A percentile compares a stretch with the other conserved stretches of the same genome.
These are phyloP conservation scores for Fraxinus angustifolia DNA, from an alignment of 305 asterid genomes.

Conservation along the genomic window DNA sequence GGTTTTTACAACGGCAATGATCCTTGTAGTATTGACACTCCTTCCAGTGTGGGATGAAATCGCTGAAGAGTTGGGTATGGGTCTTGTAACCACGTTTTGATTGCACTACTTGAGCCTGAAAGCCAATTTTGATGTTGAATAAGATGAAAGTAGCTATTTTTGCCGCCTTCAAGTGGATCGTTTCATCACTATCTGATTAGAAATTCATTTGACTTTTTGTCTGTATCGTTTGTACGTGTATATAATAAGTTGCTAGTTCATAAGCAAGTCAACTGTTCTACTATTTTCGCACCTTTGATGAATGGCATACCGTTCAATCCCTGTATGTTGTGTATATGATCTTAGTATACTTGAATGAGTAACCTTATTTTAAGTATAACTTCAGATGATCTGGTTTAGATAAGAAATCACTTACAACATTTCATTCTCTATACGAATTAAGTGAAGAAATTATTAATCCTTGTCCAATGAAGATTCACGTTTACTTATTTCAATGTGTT, in stretches of 20 bases:
- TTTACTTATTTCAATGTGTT: not conserved
- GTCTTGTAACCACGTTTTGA: constrained; percentile 64
- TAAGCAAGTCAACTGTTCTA: not conserved
- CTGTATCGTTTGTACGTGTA: not conserved
- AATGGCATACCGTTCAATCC: not conserved
- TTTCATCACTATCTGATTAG: not conserved
- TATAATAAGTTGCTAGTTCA: not conserved
- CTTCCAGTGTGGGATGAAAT: constrained; percentile 98
- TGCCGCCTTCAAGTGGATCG: not conserved
- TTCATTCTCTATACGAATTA: not conserved
- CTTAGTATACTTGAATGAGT: not conserved
- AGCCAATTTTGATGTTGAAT: constrained; percentile 40
- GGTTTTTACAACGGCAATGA: constrained; percentile 34
- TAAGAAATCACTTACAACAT: not conserved
- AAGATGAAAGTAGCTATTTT: constrained; percentile 9
- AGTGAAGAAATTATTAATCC: not conserved
- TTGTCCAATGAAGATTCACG: not conserved
- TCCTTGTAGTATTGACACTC: constrained; percentile 74
- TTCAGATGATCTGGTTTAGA: not conserved
- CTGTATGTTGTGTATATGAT: not conserved
- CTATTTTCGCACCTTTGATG: not conserved
- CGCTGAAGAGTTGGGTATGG: constrained; percentile 91
- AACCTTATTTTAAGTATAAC: not conserved
- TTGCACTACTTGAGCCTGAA: constrained; percentile 13
- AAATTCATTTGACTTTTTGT: not conserved